Percentiles rank a stretch among this genome's conserved stretches.
These are phyloP conservation scores for Cucumis hystrix DNA, from an alignment of 306 rosid species.

Conservation along the genomic window DNA sequence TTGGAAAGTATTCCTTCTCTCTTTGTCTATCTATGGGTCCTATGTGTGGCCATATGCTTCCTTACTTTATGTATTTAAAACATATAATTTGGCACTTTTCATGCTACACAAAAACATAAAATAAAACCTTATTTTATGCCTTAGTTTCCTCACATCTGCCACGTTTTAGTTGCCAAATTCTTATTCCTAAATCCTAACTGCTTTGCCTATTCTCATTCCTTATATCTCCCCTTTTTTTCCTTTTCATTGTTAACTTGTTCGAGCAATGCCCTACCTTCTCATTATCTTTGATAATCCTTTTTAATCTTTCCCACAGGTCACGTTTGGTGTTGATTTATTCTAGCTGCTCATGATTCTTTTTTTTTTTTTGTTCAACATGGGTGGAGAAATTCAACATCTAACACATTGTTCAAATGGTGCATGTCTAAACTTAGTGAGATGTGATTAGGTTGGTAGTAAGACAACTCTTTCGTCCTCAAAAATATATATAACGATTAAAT, in stretches of 20 bases:
- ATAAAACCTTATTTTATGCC: neutral
- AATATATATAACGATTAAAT: neutral
- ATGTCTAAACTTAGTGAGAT: no score
- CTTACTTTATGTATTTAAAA: neutral
- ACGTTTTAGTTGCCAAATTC: neutral
- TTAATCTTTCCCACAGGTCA: neutral
- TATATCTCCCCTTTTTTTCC: neutral
- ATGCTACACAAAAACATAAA: neutral
- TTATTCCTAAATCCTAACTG: neutral
- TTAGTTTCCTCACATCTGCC: neutral
- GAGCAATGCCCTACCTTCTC: neutral
- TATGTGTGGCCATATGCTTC: neutral
- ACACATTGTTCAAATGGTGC: no score
- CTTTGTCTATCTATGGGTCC: constrained; percentile 5
- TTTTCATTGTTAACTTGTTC: neutral
- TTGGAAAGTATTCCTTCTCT: neutral
- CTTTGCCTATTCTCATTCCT: neutral
- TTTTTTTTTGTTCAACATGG: neutral
- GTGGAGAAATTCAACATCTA: neutral
- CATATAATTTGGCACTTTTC: neutral
- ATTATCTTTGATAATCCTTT: neutral
- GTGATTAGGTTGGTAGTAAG: neutral
- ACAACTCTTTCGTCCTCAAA: no score
- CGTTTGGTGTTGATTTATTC: neutral
- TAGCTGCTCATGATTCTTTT: neutral